Base-by-base conservation (phyloP, 2,329 filamentous ascomycete genomes). In the Paradendryphiella salina region DNA sequence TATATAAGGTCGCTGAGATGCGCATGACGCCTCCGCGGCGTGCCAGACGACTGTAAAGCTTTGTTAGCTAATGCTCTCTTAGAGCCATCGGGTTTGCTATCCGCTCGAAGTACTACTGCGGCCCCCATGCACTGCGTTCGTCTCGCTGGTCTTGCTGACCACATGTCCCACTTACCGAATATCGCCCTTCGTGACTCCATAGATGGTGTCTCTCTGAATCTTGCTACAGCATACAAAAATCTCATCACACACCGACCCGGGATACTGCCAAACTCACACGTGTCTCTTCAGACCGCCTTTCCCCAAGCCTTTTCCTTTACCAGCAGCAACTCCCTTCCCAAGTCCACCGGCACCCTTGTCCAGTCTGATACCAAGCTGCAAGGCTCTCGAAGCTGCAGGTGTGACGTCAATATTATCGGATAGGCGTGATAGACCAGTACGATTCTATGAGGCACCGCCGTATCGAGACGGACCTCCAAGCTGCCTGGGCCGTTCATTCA, bases 21-120 rank as follows among this genome's bases (percentile, higher is more conserved):
- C 88, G 78, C 67, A 91, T 91, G 0, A 93, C 85, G 0, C 89
- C 89, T 1, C 88, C 89, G 5, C 89, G 84, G 5, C 89, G 82
- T 1, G 89, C 89, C 0, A 93, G 73, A 33, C 88, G 85, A 59
- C 87, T 71, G 28, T 5, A 26, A 21, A 7, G 28, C 3, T 7
- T 32, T 3, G 33, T 67, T 42, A 64, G 58, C 26, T 13, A 13
- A 31, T n/a, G n/a, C 9, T 32, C 10, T 44, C 9, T 7, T 14
- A 8, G 18, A 15, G 10, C 14, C 3, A 13, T 38, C 36, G 8
- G 4, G 3, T 31, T 15, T 21, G 17, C 17, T 36, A 2, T 20
- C 21, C n/a, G 23, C 23, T 7, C 29, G 21, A 13, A 18, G 10
- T 43, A 10, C 23, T 26, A 26, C 6, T 9, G 8, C 15, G 28